phyloP scores from a whole-genome alignment of 2,329 filamentous ascomycete genomes.

The Cladosporium cucumerinum region DNA sequence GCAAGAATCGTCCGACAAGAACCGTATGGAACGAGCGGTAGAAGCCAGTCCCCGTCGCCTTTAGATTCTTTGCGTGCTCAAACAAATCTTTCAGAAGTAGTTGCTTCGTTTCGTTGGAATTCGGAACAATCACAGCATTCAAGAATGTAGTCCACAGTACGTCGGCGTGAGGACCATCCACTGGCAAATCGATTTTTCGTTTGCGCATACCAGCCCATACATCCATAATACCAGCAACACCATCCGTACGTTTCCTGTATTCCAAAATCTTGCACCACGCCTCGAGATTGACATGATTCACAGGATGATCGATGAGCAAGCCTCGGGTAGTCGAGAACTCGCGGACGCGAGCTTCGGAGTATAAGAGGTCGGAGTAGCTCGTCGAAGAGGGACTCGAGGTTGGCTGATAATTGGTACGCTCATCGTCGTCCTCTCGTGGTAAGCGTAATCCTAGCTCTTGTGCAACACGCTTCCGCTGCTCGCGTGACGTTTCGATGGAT shows the following conservation, averaged over 20 bases:
- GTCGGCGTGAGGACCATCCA: constrained; percentile 37
- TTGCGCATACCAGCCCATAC: constrained; percentile 43
- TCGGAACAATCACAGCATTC: constrained; percentile 24
- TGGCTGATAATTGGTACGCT: not conserved
- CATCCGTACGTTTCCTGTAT: constrained; percentile 41
- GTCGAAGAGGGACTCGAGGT: not conserved
- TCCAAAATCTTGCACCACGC: constrained; percentile 44
- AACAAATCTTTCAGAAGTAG: constrained; percentile 38
- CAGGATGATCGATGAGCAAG: constrained; percentile 33
- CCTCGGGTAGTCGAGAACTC: constrained; percentile 10
- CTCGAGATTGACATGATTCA: constrained; percentile 31
- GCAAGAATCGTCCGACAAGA: constrained; percentile 43
- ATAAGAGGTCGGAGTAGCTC: constrained; percentile 2
- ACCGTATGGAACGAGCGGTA: constrained; percentile 43
- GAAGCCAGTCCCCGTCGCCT: constrained; percentile 35
- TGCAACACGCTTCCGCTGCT: constrained; percentile 12
- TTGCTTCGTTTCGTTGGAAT: no score
- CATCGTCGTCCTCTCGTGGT: not conserved
- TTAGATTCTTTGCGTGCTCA: constrained; percentile 42
- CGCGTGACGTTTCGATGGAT: not conserved
- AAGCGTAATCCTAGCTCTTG: constrained; percentile 5
- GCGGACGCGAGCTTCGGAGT: not conserved
- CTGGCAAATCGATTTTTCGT: constrained; percentile 41
- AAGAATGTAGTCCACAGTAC: constrained; percentile 48
- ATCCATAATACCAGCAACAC: constrained; percentile 39